Base-by-base conservation (phyloP, 805 yeast genomes). In the Candida anglica region DNA sequence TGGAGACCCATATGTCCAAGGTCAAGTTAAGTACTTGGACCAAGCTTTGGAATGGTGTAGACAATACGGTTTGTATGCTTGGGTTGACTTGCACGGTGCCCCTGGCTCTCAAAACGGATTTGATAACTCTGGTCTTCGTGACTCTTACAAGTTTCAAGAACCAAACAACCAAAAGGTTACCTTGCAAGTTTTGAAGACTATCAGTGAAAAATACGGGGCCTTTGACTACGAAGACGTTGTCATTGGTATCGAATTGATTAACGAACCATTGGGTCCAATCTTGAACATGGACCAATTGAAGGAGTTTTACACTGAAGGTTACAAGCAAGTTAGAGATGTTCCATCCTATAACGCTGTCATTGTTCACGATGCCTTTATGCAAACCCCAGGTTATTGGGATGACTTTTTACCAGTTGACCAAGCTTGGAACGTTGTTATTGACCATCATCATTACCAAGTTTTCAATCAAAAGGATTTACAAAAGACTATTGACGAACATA, bases 71-170 rank as follows among this genome's bases (percentile, higher is more conserved):
- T 52, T 89, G 42, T 79, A 80, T 52, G 95, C 78, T 16, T 87
- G 96, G 96, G 72, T 89, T 28, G 97, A 91, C 58, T 61, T 89
- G 50, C 98, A 89, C 56, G 97, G 97, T 42, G 95, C 84, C n/a
- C 94, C 96, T 21, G 97, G 96, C 15, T 84, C 95, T 15, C 98
- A 89, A 59, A 89, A 89, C 56, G 97, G 97, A 10, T 91, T 87
- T 52, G 98, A 89, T 60, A 89, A 89, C 66, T 86, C 95, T 6
- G 98, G 98, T 18, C 63, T 75, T 42, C 74, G 95, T 49, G 96
- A 82, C 52, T 25, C 48, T 2, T 52, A 68, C 30, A 58, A 57
- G 3, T 87, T 84, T 77, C 82, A 72, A 49, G 52, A 69, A 28
- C 70, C 66, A 21, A 66, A 71, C 37, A 79, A 81, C 50, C 61